Conservation (phyloP, 176 grass and related monocot genomes). For the Cenchrus americanus region DNA sequence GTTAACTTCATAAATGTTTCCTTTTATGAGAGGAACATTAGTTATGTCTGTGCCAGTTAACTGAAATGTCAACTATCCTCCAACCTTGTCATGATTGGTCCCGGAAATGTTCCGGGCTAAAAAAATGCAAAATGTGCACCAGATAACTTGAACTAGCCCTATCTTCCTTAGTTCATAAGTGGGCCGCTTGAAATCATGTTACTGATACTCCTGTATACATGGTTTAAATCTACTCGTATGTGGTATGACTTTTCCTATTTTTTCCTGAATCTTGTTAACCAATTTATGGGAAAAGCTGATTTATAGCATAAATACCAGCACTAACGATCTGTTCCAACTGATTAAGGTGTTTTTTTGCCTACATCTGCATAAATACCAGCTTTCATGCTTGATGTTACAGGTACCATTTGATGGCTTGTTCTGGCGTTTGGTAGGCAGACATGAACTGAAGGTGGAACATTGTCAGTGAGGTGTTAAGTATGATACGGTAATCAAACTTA, state of each 20-base stretch:
- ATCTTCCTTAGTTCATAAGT: neutral
- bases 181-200: constrained; percentile 5
- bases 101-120: constrained; percentile 21
- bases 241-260: constrained; percentile 23
- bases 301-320: constrained; percentile 8
- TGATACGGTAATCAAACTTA: neutral
- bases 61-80: neutral
- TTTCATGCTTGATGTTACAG: constrained; percentile 11
- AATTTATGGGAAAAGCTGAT: neutral
- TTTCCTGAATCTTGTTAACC: neutral
- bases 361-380: neutral
- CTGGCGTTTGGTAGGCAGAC: neutral
- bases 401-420: neutral
- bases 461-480: neutral
- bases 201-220: neutral
- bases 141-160: neutral
- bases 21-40: neutral
- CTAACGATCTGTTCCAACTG: neutral
- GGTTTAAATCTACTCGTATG: neutral
- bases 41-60: neutral
- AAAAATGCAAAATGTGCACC: neutral
- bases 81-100: neutral
- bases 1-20: constrained; percentile 7
- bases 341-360: too few relatives aligned
- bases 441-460: neutral